These are phyloP conservation scores for Nicotiana otophora DNA, from an alignment of 257 asterid genomes.

Conservation along the genomic window DNA sequence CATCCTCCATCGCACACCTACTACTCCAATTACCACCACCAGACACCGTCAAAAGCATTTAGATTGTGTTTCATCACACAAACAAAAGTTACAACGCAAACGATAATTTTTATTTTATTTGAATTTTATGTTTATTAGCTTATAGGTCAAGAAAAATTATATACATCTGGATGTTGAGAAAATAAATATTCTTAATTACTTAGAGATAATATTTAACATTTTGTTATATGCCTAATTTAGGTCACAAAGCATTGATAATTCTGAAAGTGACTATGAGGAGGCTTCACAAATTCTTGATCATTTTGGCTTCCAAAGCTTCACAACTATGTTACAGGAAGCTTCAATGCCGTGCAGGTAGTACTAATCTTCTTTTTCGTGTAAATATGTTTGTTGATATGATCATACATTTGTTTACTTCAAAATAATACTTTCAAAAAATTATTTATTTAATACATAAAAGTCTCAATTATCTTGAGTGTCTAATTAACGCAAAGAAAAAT, in stretches of 20 bases:
- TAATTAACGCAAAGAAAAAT: background rate
- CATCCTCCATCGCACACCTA: no score
- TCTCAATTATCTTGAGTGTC: background rate
- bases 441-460: background rate
- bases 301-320: background rate
- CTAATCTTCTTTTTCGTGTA: background rate
- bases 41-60: no score
- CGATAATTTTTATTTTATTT: no score
- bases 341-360: background rate
- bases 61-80: no score
- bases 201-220: background rate
- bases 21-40: no score
- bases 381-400: background rate
- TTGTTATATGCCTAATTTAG: background rate
- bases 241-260: background rate
- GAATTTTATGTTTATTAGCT: no score
- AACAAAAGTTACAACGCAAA: no score
- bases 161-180: no score
- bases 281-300: no score
- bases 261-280: background rate
- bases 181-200: no score
- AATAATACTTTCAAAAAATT: background rate
- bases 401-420: background rate
- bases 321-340: no score
- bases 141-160: no score